Evolutionary conservation across 208 protist genomes (phyloP).

Genomic region (Crithidia bombi): DNA sequence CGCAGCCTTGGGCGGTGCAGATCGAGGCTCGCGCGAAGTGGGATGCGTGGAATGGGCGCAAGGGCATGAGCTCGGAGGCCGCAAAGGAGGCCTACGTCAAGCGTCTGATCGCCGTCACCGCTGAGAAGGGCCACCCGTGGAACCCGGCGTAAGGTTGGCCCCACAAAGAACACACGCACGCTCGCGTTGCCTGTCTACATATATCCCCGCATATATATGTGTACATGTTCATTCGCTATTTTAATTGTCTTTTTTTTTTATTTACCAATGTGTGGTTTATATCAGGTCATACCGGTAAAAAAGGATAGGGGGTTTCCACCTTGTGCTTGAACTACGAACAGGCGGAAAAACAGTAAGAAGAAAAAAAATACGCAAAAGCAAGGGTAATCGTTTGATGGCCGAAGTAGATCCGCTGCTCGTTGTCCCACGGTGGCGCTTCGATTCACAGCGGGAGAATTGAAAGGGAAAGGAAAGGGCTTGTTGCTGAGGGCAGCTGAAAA

Average conservation of each 20-base stretch:
- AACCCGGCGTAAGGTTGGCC: slow-evolving; percentile 27
- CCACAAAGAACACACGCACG: neutral
- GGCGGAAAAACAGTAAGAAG: no score
- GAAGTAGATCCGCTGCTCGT: no score
- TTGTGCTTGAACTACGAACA: no score
- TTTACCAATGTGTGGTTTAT: neutral
- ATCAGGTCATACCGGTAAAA: neutral
- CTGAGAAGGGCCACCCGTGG: slow-evolving; percentile 78
- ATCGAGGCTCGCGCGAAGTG: slow-evolving; percentile 94
- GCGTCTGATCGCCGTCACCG: slow-evolving; percentile 71
- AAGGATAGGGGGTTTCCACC: neutral
- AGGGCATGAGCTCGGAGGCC: slow-evolving; percentile 91
- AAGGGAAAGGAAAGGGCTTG: no score
- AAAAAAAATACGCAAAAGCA: no score
- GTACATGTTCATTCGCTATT: slow-evolving; percentile 6
- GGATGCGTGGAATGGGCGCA: slow-evolving; percentile 89
- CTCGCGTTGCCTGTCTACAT: neutral
- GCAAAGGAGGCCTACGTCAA: slow-evolving; percentile 91
- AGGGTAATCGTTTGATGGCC: no score
- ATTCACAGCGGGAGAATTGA: no score
- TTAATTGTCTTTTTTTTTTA: neutral
- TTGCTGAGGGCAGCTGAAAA: no score
- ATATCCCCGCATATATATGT: neutral
- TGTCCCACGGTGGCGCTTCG: no score
- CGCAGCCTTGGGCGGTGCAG: slow-evolving; percentile 93